Conservation (phyloP, 2,329 filamentous ascomycete species). For the Bertia moriformis region DNA sequence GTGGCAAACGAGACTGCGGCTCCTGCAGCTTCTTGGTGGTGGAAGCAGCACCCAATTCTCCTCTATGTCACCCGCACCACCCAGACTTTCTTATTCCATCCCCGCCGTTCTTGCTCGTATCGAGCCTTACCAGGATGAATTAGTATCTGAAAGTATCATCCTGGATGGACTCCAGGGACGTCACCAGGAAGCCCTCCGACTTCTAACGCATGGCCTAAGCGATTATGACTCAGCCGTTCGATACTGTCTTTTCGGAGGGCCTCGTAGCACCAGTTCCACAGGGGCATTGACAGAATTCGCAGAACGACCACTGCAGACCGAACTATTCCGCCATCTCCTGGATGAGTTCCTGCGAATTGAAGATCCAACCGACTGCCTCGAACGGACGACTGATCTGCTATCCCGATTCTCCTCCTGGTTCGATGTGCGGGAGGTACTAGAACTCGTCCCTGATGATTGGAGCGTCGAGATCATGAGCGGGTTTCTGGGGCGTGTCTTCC, state of each 20-base stretch:
- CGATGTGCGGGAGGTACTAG: neutral
- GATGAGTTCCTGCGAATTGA: neutral
- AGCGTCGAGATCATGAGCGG: neutral
- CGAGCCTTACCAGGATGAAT: neutral
- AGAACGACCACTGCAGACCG: neutral
- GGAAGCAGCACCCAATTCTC: conserved; percentile 61
- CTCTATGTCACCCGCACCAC: conserved; percentile 28
- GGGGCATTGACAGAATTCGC: neutral
- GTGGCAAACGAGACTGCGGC: conserved; percentile 77
- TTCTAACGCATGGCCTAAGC: neutral
- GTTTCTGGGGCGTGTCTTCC: neutral
- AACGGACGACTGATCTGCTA: neutral
- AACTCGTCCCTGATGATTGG: conserved; percentile 1
- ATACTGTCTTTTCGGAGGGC: conserved; percentile 1
- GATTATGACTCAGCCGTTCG: conserved; percentile 1
- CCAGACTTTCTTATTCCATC: neutral
- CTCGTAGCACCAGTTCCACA: neutral
- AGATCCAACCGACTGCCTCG: neutral
- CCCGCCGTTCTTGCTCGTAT: neutral
- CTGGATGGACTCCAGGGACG: conserved; percentile 1
- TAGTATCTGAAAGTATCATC: neutral
- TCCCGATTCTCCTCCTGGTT: neutral
- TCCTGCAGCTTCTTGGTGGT: conserved; percentile 81
- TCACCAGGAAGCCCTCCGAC: neutral
- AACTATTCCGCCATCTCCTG: neutral